Evolutionary conservation across 1,139 yeast genomes (phyloP), one percentile per base, ranked within the genome.

Genomic region (Pneumocystis sp.): DNA sequence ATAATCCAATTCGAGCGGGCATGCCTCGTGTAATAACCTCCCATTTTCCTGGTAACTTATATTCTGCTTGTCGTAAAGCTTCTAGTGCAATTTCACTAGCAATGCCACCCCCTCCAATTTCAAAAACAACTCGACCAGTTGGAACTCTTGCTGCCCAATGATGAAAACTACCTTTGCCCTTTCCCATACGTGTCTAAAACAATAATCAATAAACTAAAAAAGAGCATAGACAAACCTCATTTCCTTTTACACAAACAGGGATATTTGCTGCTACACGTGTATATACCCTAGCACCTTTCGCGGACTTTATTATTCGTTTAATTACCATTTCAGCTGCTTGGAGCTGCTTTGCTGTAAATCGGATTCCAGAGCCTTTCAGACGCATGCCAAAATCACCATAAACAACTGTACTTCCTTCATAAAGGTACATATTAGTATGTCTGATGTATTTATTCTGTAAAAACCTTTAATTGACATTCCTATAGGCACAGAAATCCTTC

Each of bases 61-160:
- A 91, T 45, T 95, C 86, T 1, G 97, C 97, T 74, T 89, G 88
- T 75, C 96, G 83, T 72, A 93, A 82, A 0, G 96, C 95, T 71
- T 93, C 97, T 72, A 89, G 83, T 34, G 97, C 97, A 42, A 89
- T 88, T 71, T 83, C 85, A 73, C 89, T 96, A 76, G 95, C 97
- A 70, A 93, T 81, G 69, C 83, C 78, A 60, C 79, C 81, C 61
- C 85, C 86, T n/a, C 86, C 87, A 73, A 91, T 85, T 77, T 93
- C 99, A 74, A 91, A 90, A 45, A 90, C 79, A 63, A 93, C 85
- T 73, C 90, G 90, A 3, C 99, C 99, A 0, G 97, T 90, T 62
- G 98, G 96, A 25, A 93, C 93, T 72, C 99, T 83, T 61, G 86
- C 88, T 70, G 96, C 96, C 97, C 97, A 95, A 79, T 89, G 95